Base-by-base conservation (phyloP, 129 eudicot species). In the Tagetes patula region DNA sequence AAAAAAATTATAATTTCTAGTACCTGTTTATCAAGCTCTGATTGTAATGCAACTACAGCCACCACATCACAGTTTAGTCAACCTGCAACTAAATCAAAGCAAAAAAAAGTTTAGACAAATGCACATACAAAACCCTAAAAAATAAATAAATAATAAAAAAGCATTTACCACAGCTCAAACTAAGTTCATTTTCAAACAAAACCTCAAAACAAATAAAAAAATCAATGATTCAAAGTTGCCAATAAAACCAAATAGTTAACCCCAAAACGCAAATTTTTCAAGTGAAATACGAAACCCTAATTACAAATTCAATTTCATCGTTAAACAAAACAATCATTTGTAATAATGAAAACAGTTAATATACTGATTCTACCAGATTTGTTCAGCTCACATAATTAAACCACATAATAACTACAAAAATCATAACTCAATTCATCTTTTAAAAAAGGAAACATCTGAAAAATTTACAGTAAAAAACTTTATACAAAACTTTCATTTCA, bases 11-110 rank as follows among this genome's bases (percentile, higher is more conserved):
- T 75, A 74, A 67, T 68, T 67, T 76, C 61, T 56, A 76, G 75
- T 67, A 66, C 75, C 75, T 55, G 75, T 58, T 56, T 49, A 76
- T 69, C 75, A 67, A 76, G 32, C 80, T 58, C 45, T 27, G 40
- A 59, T 76, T 33, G 50, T 55, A 68, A 67, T 68, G 48, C 80
- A 68, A 46, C 5, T 67, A 56, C 50, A 58, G 60, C 41, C 69
- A 40, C 80, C 60, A 67, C n/a, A 43, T 68, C 75, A 76, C 33
- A 76, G 33, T 56, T 68, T 49, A 45, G 39, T 45, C 50, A 76
- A 76, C 75, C 69, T 68, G 80, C 49, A 58, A 68, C 71, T 58
- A 68, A 56, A 54, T 56, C 65, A 71, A 39, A 36, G 46, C 14
- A 45, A 27, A 8, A 32, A 5, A 12, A 63, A 40, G 27, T 1